phyloP scores from a whole-genome alignment of 768 basidiomycete genomes.

The Boletus patriciae region DNA sequence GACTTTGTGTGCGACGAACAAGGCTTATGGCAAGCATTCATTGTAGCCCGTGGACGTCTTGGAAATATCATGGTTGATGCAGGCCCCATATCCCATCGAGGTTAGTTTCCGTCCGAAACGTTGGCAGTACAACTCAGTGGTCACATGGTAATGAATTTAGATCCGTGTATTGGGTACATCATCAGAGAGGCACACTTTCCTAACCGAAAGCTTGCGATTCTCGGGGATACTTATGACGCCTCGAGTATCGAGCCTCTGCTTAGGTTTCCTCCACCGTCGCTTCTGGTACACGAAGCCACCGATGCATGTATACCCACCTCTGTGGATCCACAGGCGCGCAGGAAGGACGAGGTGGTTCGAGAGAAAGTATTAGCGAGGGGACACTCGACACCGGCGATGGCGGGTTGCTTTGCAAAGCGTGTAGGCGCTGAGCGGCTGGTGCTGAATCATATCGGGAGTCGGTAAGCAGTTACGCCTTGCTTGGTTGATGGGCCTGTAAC shows the following conservation, averaged over 20 bases:
- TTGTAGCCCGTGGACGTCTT: slow-evolving; percentile 37
- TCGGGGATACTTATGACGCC: slow-evolving; percentile 77
- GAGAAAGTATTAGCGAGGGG: slow-evolving; percentile 62
- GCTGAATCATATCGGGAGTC: slow-evolving; percentile 75
- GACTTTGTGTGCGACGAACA: slow-evolving; percentile 56
- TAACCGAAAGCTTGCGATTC: slow-evolving; percentile 65
- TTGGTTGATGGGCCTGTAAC: not conserved
- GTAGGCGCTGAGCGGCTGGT: slow-evolving; percentile 62
- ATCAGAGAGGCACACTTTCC: slow-evolving; percentile 55
- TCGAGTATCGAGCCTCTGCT: slow-evolving; percentile 59
- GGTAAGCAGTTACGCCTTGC: slow-evolving; percentile 41
- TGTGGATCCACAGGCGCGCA: slow-evolving; percentile 50
- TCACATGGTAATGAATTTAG: slow-evolving; percentile 36
- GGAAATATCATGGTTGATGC: slow-evolving; percentile 63
- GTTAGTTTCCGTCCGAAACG: slow-evolving; percentile 38
- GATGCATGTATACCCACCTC: slow-evolving; percentile 64
- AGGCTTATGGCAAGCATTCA: slow-evolving; percentile 67
- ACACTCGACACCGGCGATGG: slow-evolving; percentile 78
- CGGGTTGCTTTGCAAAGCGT: slow-evolving; percentile 67
- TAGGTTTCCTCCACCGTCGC: slow-evolving; percentile 46
- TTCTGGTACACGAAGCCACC: slow-evolving; percentile 87
- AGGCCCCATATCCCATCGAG: slow-evolving; percentile 74
- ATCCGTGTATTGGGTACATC: slow-evolving; percentile 78
- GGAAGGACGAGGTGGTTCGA: slow-evolving; percentile 42
- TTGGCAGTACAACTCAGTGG: not conserved